phyloP scores from a whole-genome alignment of 768 basidiomycete species.

The Calocybe cyanea region DNA sequence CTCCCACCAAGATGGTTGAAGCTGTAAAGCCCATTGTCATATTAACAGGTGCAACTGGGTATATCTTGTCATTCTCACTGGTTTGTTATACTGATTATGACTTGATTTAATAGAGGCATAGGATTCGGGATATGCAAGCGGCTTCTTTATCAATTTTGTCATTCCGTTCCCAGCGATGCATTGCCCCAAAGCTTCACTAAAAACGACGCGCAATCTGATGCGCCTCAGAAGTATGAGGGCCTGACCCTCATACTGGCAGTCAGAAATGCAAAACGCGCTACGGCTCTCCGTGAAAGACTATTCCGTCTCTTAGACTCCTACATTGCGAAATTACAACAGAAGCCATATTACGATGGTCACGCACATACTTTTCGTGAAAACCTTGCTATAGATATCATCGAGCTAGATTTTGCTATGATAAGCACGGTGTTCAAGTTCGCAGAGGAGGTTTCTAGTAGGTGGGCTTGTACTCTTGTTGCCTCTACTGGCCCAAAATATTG shows the following conservation, averaged over 20 bases:
- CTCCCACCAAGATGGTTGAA: slow-evolving; percentile 23
- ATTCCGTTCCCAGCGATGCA: slow-evolving; percentile 45
- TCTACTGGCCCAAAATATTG: not conserved
- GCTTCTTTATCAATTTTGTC: slow-evolving; percentile 65
- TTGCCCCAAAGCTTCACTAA: slow-evolving; percentile 37
- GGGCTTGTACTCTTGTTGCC: slow-evolving; percentile 15
- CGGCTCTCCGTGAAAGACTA: slow-evolving; percentile 55
- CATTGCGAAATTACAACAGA: slow-evolving; percentile 33
- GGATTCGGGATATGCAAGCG: slow-evolving; percentile 84
- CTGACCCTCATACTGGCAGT: slow-evolving; percentile 81
- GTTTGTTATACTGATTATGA: not conserved
- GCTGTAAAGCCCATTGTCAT: slow-evolving; percentile 45
- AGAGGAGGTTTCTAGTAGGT: slow-evolving; percentile 52
- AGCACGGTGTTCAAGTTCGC: slow-evolving; percentile 61
- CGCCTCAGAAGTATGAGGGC: slow-evolving; percentile 34
- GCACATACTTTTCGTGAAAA: slow-evolving; percentile 56
- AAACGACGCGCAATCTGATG: not conserved
- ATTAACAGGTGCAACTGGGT: slow-evolving; percentile 74
- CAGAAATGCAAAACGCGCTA: slow-evolving; percentile 60
- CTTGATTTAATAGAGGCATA: slow-evolving; percentile 56
- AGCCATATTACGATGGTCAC: slow-evolving; percentile 43
- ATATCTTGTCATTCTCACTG: not conserved
- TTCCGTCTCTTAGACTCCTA: slow-evolving; percentile 51
- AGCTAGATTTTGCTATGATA: slow-evolving; percentile 62
- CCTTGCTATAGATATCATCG: slow-evolving; percentile 55